phyloP scores from a whole-genome alignment of 2,329 filamentous ascomycete genomes.

The Claviceps sorghi region DNA sequence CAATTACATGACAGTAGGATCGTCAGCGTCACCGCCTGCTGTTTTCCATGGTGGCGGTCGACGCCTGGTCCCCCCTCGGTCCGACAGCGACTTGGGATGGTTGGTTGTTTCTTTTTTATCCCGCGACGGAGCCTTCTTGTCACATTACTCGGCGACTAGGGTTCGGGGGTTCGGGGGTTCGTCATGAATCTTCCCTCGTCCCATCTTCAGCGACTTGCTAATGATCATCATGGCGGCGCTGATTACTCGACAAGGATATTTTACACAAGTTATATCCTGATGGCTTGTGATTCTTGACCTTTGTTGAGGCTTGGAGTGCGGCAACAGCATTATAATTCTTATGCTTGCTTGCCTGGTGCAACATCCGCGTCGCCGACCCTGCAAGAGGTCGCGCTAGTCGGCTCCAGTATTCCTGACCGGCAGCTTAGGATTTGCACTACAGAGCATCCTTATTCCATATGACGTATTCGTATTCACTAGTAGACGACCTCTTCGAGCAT shows the following conservation, averaged over 20 bases:
- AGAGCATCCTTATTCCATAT: not conserved
- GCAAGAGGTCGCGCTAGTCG: conserved; percentile 7
- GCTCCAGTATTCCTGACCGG: conserved; percentile 1
- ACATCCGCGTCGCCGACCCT: conserved; percentile 2
- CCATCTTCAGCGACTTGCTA: not conserved
- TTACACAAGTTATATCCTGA: too few species aligned
- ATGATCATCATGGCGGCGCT: too few species aligned
- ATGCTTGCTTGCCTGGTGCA: not conserved
- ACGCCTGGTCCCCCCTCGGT: not conserved
- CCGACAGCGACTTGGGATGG: not conserved
- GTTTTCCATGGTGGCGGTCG: not conserved
- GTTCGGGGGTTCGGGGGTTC: not conserved
- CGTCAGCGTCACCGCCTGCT: conserved; percentile 1
- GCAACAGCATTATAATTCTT: not conserved
- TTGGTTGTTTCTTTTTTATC: not conserved
- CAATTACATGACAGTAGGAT: not conserved
- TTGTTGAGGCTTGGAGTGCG: too few species aligned
- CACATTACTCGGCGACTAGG: not conserved
- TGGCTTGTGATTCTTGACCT: too few species aligned
- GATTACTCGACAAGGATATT: too few species aligned
- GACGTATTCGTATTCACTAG: conserved; percentile 2
- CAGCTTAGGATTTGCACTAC: conserved; percentile 2
- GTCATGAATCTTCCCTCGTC: not conserved
- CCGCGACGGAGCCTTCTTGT: not conserved
- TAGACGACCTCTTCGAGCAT: not conserved